Base-by-base conservation (phyloP, 2,329 filamentous ascomycete species). In the Talaromyces amestolkiae region DNA sequence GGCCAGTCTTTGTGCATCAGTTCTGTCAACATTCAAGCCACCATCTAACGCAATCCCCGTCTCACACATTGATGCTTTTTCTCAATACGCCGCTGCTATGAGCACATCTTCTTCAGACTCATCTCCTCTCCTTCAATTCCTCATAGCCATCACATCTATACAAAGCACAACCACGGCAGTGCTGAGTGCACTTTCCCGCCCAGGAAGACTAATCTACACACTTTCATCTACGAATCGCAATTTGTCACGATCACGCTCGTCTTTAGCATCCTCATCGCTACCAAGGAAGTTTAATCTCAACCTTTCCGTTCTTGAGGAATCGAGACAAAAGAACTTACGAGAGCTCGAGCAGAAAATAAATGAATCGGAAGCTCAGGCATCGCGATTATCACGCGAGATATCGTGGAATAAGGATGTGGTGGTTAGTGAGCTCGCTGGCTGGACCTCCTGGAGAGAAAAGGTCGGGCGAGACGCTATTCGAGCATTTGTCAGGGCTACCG, bases 341-440 rank as follows among this genome's bases (percentile, higher is more conserved):
- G 95, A 98, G 65, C 91, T 91, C 51, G 91, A 93, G 78, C 89
- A 91, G 69, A 92, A 91, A 71, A 91, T 92, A 43, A 84, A 86
- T 15, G 88, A 89, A 68, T 87, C 86, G 24, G 86, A 89, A 68
- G 78, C 83, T 19, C 92, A 97, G 74, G 85, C 91, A 11, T 86
- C 89, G 22, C 86, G 87, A 51, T 78, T 97, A n/a, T 89, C 90
- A 0, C 87, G 87, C 61, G 95, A 99, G 77, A 81, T 99, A 64
- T 83, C 92, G 59, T 97, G 95, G 77, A 97, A 93, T 58, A 94
- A 97, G 79, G 92, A 96, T 77, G 92, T 94, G 15, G 94, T 98
- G 27, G 94, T 96, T 7, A 85, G 88, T 1, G 95, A 99, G 79
- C 78, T 99, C 64, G 95, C 95, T 0, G 93, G 91, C 17, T 99